Percentiles rank a stretch among this genome's conserved stretches.
Evolutionary conservation across 1,284 basidiomycete species (phyloP).

Genomic region (Irpex sp.): DNA sequence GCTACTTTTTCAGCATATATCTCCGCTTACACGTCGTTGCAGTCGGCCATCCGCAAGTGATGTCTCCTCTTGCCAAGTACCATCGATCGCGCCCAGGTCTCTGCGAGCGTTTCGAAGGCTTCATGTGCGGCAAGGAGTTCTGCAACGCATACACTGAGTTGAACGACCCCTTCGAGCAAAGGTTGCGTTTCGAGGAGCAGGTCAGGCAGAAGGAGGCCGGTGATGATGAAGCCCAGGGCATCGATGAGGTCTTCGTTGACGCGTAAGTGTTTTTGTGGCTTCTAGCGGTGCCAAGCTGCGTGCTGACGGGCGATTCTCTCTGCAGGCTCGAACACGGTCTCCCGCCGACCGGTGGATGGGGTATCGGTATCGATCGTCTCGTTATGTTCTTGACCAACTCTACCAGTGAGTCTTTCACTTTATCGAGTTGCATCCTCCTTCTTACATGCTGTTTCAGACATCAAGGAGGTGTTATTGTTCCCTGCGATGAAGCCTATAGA

Average conservation of each 20-base stretch:
- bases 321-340: slow-evolving; percentile 92
- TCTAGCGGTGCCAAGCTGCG: neutral
- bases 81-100: slow-evolving; percentile 91
- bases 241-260: slow-evolving; percentile 93
- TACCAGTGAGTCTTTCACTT: slow-evolving; percentile 55
- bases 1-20: neutral
- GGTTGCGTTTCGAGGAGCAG: slow-evolving; percentile 95
- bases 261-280: slow-evolving; percentile 53
- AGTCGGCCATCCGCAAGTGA: slow-evolving; percentile 98
- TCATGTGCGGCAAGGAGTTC: slow-evolving; percentile 98
- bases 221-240: slow-evolving; percentile 96
- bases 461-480: slow-evolving; percentile 89
- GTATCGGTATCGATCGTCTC: slow-evolving; percentile 88
- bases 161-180: slow-evolving; percentile 97
- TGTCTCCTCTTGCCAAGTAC: slow-evolving; percentile 98
- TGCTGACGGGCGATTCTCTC: slow-evolving; percentile 7
- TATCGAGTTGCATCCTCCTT: slow-evolving; percentile 13
- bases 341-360: slow-evolving; percentile 97
- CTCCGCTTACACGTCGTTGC: slow-evolving; percentile 6
- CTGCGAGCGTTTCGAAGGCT: slow-evolving; percentile 98
- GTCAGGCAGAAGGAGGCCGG: slow-evolving; percentile 92
- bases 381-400: slow-evolving; percentile 97
- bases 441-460: slow-evolving; percentile 44
- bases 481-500: slow-evolving; percentile 87
- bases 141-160: slow-evolving; percentile 98